phyloP scores from a whole-genome alignment of 2,329 filamentous ascomycete species.

The Scytalidium sp. region DNA sequence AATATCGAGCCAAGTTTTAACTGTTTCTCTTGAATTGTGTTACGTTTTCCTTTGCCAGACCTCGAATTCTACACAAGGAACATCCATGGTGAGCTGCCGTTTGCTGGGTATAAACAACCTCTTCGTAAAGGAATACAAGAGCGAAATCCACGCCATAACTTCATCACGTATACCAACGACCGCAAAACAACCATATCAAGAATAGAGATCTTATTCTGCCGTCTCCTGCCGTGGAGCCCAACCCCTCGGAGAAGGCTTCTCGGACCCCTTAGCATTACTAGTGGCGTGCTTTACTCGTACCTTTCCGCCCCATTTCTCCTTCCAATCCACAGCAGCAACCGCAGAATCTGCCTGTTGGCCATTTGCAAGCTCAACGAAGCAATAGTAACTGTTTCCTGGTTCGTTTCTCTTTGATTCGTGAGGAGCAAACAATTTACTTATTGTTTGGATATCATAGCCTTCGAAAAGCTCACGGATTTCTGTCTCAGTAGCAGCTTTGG shows the following conservation, averaged over 20 bases:
- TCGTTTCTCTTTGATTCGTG: conserved; percentile 48
- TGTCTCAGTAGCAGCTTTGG: conserved; percentile 40
- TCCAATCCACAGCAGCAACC: conserved; percentile 36
- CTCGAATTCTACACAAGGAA: background rate
- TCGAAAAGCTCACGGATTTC: conserved; percentile 45
- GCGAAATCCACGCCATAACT: background rate
- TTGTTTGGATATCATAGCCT: conserved; percentile 38
- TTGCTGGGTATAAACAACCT: background rate
- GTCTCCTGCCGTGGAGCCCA: background rate
- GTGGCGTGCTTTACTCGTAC: conserved; percentile 18
- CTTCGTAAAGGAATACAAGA: background rate
- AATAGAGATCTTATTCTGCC: background rate
- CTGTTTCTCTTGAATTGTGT: too few species aligned
- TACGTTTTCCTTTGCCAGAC: background rate
- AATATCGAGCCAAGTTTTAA: too few species aligned
- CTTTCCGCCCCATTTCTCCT: conserved; percentile 17
- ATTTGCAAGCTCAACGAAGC: conserved; percentile 60
- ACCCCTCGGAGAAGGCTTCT: background rate
- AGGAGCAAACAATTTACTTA: conserved; percentile 47
- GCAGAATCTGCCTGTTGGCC: conserved; percentile 53
- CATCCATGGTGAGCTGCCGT: background rate
- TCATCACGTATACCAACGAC: background rate
- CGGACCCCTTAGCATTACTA: background rate
- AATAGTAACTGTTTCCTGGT: conserved; percentile 57
- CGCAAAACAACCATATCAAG: background rate